phyloP scores from a whole-genome alignment of 2,329 filamentous ascomycete species.

The Xylariaceae sp. region DNA sequence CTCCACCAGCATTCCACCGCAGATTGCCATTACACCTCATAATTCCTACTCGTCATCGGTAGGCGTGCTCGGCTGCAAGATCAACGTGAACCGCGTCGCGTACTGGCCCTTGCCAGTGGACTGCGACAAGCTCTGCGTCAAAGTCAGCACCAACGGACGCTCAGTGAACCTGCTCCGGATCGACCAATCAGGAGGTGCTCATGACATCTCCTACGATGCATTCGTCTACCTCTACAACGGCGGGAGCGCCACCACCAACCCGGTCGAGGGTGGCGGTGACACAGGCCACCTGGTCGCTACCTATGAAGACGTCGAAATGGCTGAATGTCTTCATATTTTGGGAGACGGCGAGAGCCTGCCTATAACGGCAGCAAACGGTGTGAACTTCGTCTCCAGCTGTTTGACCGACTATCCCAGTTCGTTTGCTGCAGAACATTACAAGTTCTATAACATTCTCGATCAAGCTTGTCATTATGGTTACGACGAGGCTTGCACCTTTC shows the following conservation, averaged over 20 bases:
- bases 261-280: conserved; percentile 44
- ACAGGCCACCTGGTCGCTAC: conserved; percentile 37
- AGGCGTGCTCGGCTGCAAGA: conserved; percentile 56
- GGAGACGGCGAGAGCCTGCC: too few species aligned
- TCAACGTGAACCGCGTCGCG: conserved; percentile 55
- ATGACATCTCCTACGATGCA: conserved; percentile 57
- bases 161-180: conserved; percentile 53
- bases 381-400: conserved; percentile 36
- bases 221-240: conserved; percentile 52
- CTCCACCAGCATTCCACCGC: too few species aligned
- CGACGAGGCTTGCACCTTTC: conserved; percentile 42
- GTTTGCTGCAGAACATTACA: conserved; percentile 44
- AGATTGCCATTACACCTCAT: conserved; percentile 47
- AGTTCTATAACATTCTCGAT: conserved; percentile 47
- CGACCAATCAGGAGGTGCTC: conserved; percentile 49
- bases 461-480: conserved; percentile 40
- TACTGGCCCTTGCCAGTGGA: conserved; percentile 50
- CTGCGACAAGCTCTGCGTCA: conserved; percentile 54
- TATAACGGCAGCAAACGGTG: too few species aligned
- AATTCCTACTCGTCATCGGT: conserved; percentile 50
- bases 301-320: conserved; percentile 40
- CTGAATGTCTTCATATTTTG: conserved; percentile 41
- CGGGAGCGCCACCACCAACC: conserved; percentile 37
- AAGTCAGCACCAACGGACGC: conserved; percentile 43
- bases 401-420: neutral